Evolutionary conservation across 2,329 filamentous ascomycete genomes (phyloP).

Genomic region (Trichophyton mentagrophytes): DNA sequence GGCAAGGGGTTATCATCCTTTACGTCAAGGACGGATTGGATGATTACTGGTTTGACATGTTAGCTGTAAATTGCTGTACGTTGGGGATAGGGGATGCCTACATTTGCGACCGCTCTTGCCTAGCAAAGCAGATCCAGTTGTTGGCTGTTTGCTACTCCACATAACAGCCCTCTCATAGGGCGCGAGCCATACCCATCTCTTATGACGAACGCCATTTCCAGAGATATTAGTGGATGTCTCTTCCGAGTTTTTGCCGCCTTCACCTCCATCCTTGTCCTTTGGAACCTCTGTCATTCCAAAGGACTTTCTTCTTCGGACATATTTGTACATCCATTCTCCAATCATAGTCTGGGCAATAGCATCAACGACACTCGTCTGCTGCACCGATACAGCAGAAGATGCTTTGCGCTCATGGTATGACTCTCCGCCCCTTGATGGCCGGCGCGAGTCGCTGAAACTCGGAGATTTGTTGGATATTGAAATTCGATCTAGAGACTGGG

Average conservation of each 20-base stretch:
- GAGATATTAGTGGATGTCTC: slow-evolving; percentile 59
- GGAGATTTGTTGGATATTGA: slow-evolving; percentile 35
- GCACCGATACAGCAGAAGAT: slow-evolving; percentile 44
- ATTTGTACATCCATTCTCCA: slow-evolving; percentile 54
- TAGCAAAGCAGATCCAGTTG: slow-evolving; percentile 71
- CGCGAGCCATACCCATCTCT: slow-evolving; percentile 96
- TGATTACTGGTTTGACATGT: slow-evolving; percentile 50
- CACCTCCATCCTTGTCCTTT: slow-evolving; percentile 27
- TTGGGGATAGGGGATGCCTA: slow-evolving; percentile 29
- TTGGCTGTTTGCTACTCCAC: slow-evolving; percentile 97
- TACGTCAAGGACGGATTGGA: slow-evolving; percentile 93
- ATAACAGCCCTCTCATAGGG: slow-evolving; percentile 93
- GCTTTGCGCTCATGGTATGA: slow-evolving; percentile 29
- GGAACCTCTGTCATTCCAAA: slow-evolving; percentile 55
- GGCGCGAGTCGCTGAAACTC: slow-evolving; percentile 17
- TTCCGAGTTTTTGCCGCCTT: slow-evolving; percentile 45
- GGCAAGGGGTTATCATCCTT: slow-evolving; percentile 84
- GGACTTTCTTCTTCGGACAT: slow-evolving; percentile 55
- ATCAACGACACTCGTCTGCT: slow-evolving; percentile 74
- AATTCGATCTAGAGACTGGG: slow-evolving; percentile 60
- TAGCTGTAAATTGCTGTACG: slow-evolving; percentile 19
- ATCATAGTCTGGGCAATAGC: slow-evolving; percentile 98
- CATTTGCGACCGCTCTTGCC: slow-evolving; percentile 90
- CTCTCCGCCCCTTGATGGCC: slow-evolving; percentile 16
- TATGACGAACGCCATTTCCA: slow-evolving; percentile 61